These are phyloP conservation scores for Kalaharituber pfeilii DNA, from an alignment of 2,329 filamentous ascomycete species.

Conservation along the genomic window DNA sequence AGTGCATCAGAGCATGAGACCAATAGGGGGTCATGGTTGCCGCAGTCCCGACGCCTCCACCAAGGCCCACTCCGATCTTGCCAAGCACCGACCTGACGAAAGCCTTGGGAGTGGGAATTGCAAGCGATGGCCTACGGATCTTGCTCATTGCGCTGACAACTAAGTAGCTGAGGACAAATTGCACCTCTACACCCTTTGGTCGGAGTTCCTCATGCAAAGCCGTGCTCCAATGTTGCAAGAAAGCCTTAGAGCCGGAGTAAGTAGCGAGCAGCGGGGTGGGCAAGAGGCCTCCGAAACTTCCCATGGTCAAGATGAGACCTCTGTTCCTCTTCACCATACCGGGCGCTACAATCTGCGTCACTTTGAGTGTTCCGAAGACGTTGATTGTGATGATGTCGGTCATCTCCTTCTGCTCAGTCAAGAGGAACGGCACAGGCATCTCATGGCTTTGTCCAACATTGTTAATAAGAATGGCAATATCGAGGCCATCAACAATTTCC, in stretches of 20 bases:
- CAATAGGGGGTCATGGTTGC: constrained; percentile 80
- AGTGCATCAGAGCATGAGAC: constrained; percentile 79
- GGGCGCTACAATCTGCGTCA: constrained; percentile 70
- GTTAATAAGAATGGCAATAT: constrained; percentile 80
- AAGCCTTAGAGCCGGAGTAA: constrained; percentile 94
- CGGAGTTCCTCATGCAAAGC: constrained; percentile 70
- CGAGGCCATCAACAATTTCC: constrained; percentile 50
- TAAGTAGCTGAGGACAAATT: constrained; percentile 80
- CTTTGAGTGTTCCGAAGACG: constrained; percentile 73
- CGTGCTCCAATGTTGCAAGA: constrained; percentile 90
- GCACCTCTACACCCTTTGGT: constrained; percentile 66
- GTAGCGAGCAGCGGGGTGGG: constrained; percentile 86
- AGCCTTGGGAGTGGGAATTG: constrained; percentile 62
- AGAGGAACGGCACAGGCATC: constrained; percentile 76
- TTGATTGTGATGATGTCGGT: constrained; percentile 89
- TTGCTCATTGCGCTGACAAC: constrained; percentile 97
- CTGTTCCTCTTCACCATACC: constrained; percentile 68
- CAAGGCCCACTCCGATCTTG: constrained; percentile 53
- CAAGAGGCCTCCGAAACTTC: constrained; percentile 81
- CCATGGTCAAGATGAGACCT: constrained; percentile 90
- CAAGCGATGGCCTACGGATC: constrained; percentile 57
- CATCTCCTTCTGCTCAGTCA: constrained; percentile 64
- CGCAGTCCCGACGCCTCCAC: constrained; percentile 34
- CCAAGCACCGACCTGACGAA: constrained; percentile 65
- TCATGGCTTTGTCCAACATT: constrained; percentile 90